Conservation (phyloP, 164 flowering plant species). For the Umbellularia californica region DNA sequence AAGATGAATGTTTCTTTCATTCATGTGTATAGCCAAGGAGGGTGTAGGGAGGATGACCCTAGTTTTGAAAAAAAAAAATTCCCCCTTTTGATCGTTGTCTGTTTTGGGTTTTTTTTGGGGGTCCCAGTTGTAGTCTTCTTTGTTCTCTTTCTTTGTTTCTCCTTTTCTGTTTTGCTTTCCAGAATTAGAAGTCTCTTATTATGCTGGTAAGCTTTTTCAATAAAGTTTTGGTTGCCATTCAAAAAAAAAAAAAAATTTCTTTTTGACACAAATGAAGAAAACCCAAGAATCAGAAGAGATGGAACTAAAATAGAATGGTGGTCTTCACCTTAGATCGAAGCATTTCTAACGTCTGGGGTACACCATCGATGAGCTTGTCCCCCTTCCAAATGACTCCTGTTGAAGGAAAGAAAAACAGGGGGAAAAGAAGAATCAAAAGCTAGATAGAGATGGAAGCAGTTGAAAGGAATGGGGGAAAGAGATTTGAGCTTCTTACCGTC, state of each 20-base stretch:
- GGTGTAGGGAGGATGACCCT: no score
- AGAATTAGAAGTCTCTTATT: no score
- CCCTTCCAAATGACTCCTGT: slow-evolving; percentile 96
- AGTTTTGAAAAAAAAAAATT: no score
- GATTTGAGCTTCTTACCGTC: slow-evolving; percentile 47
- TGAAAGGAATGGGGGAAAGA: neutral
- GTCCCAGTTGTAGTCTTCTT: no score
- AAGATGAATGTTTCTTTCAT: no score
- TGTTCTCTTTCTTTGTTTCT: no score
- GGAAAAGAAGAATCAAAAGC: neutral
- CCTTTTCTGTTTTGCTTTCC: no score
- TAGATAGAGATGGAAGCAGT: neutral
- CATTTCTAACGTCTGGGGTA: slow-evolving; percentile 52
- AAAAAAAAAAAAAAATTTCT: neutral
- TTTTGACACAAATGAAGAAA: neutral
- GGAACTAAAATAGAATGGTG: neutral
- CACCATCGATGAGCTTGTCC: slow-evolving; percentile 82
- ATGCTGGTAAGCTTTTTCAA: no score
- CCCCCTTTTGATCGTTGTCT: no score
- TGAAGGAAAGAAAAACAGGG: neutral
- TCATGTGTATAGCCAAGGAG: no score
- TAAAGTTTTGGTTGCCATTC: neutral
- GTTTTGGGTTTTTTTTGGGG: no score
- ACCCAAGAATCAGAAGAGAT: neutral
- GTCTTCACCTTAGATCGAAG: slow-evolving; percentile 62